phyloP scores from a whole-genome alignment of 2,329 filamentous ascomycete genomes.

The Alternaria sp. region DNA sequence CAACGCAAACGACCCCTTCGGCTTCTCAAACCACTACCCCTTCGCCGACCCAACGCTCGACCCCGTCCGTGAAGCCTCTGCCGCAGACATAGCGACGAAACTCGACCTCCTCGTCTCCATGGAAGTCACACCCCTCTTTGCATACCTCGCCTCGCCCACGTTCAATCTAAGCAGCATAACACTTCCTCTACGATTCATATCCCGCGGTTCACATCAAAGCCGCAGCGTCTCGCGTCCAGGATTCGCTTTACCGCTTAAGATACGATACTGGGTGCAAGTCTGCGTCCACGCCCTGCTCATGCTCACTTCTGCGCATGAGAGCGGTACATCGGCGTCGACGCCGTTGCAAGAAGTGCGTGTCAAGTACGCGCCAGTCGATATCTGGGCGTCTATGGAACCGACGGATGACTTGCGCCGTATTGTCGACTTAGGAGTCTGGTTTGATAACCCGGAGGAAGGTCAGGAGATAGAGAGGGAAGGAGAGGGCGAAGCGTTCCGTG shows the following conservation, averaged over 20 bases:
- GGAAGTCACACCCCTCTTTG: slow-evolving; percentile 45
- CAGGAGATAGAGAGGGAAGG: slow-evolving; percentile 25
- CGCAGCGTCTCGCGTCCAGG: slow-evolving; percentile 31
- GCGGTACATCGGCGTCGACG: not conserved
- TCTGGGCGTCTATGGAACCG: slow-evolving; percentile 46
- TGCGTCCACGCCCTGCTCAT: slow-evolving; percentile 38
- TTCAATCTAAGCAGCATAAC: slow-evolving; percentile 40
- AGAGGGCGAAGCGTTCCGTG: slow-evolving; percentile 43
- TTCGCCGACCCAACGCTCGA: slow-evolving; percentile 33
- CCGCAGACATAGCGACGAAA: slow-evolving; percentile 35
- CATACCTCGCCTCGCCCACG: slow-evolving; percentile 33
- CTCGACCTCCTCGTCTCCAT: slow-evolving; percentile 39
- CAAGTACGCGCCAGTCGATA: slow-evolving; percentile 42
- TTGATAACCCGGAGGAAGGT: slow-evolving; percentile 24
- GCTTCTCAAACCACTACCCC: slow-evolving; percentile 40
- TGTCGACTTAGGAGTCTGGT: slow-evolving; percentile 37
- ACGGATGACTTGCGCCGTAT: slow-evolving; percentile 37
- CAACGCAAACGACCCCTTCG: slow-evolving; percentile 34
- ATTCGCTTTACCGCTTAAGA: slow-evolving; percentile 35
- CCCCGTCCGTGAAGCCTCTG: slow-evolving; percentile 15
- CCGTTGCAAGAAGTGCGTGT: slow-evolving; percentile 30
- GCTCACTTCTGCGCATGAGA: slow-evolving; percentile 13
- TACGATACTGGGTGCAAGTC: slow-evolving; percentile 44
- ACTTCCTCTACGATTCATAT: slow-evolving; percentile 44
- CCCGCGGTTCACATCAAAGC: slow-evolving; percentile 26